These are phyloP conservation scores for Aspergillus tamarii DNA, from an alignment of 2,329 filamentous ascomycete genomes.

Conservation along the genomic window DNA sequence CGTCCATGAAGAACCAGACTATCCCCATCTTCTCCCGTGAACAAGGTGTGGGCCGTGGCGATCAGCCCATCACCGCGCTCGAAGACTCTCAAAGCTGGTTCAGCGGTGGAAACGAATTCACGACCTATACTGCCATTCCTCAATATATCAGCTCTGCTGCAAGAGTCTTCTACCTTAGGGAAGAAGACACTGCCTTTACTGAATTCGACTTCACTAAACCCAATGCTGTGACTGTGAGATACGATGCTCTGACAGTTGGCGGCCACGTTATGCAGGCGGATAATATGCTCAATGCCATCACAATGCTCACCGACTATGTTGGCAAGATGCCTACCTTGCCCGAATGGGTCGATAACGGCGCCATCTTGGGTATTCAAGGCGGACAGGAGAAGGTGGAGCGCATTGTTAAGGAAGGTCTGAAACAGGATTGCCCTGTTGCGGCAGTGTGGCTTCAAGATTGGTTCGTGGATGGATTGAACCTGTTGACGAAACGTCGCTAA, in stretches of 20 bases:
- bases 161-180: slow-evolving; percentile 30
- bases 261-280: slow-evolving; percentile 27
- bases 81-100: background rate
- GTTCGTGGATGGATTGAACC: too few relatives aligned
- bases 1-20: slow-evolving; percentile 29
- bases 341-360: slow-evolving; percentile 32
- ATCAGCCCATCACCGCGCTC: slow-evolving; percentile 22
- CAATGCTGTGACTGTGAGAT: background rate
- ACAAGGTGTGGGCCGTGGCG: slow-evolving; percentile 29
- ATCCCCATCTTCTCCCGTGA: slow-evolving; percentile 30
- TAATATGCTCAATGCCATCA: slow-evolving; percentile 23
- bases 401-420: background rate
- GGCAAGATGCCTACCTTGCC: slow-evolving; percentile 39
- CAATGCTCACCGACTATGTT: slow-evolving; percentile 38
- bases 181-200: slow-evolving; percentile 36
- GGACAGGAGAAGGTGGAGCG: background rate
- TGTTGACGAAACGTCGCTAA: too few relatives aligned
- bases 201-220: slow-evolving; percentile 34
- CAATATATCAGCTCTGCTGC: slow-evolving; percentile 32
- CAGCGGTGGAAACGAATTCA: background rate
- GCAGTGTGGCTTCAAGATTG: background rate
- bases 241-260: background rate
- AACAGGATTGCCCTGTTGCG: background rate
- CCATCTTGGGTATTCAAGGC: slow-evolving; percentile 17
- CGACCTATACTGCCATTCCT: background rate